Conservation (phyloP, 2,329 filamentous ascomycete species). For the Pyrenophora graminea region DNA sequence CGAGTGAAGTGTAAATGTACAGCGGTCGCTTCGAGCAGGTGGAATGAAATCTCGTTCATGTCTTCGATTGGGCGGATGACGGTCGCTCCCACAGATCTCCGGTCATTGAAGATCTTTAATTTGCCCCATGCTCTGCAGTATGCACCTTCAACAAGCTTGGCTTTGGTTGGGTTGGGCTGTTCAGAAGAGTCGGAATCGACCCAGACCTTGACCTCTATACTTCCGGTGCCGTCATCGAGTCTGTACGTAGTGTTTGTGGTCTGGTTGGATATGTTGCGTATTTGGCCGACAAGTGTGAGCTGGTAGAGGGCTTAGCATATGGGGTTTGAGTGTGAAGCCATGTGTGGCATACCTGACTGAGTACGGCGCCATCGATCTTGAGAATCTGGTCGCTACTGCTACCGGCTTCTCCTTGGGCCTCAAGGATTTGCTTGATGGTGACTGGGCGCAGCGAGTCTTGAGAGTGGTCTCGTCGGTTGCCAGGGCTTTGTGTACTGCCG, state of each 20-base stretch:
- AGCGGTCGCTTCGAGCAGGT: constrained; percentile 85
- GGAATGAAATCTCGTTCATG: constrained; percentile 91
- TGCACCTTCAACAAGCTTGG: constrained; percentile 69
- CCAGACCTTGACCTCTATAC: constrained; percentile 90
- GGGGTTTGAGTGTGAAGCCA: neutral
- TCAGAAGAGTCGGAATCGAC: constrained; percentile 65
- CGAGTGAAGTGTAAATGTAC: constrained; percentile 83
- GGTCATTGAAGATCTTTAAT: constrained; percentile 81
- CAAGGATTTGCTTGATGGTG: constrained; percentile 91
- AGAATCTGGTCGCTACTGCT: constrained; percentile 67
- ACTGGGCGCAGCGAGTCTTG: constrained; percentile 91
- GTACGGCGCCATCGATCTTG: constrained; percentile 75
- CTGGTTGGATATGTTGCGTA: constrained; percentile 83
- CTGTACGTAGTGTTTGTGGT: constrained; percentile 90
- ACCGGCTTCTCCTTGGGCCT: constrained; percentile 65
- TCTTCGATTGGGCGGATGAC: constrained; percentile 79
- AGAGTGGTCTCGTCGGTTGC: constrained; percentile 57
- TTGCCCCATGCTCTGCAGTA: constrained; percentile 87
- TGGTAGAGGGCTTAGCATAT: constrained; percentile 47
- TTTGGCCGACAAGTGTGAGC: constrained; percentile 86
- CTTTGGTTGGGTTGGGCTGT: constrained; percentile 50
- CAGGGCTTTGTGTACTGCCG: constrained; percentile 53
- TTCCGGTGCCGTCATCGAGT: constrained; percentile 91
- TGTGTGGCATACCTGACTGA: constrained; percentile 59
- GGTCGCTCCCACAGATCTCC: constrained; percentile 78